Percentiles rank a stretch among this genome's conserved stretches.
These are phyloP conservation scores for Knoxia roxburghii DNA, from an alignment of 257 asterid species.

Conservation along the genomic window DNA sequence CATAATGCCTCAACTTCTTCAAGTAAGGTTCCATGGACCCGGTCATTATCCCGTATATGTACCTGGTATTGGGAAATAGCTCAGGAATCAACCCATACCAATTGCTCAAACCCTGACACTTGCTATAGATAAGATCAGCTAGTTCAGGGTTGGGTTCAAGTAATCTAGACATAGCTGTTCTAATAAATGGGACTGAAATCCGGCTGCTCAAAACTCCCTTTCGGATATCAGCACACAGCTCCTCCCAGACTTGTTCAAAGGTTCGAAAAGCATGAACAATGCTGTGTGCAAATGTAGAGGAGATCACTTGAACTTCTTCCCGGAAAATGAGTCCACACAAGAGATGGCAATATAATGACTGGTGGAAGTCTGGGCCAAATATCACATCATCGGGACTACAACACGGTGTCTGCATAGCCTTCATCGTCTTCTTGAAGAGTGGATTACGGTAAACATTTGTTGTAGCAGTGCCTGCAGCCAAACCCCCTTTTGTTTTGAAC, in stretches of 20 bases:
- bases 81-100: conserved; percentile 74
- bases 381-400: conserved; percentile 96
- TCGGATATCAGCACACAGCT: conserved; percentile 55
- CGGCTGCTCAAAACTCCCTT: conserved; percentile 59
- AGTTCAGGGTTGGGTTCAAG: conserved; percentile 64
- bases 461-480: conserved; percentile 92
- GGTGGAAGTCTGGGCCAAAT: conserved; percentile 83
- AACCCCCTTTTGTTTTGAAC: conserved; percentile 90
- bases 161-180: conserved; percentile 51
- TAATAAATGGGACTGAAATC: conserved; percentile 61
- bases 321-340: conserved; percentile 68
- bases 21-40: conserved; percentile 96
- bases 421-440: conserved; percentile 71
- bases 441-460: conserved; percentile 71
- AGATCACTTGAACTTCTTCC: conserved; percentile 68
- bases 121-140: conserved; percentile 42
- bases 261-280: conserved; percentile 82
- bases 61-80: conserved; percentile 66
- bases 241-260: conserved; percentile 73
- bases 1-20: conserved; percentile 78
- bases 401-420: conserved; percentile 74
- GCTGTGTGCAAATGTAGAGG: conserved; percentile 89
- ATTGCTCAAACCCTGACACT: conserved; percentile 50
- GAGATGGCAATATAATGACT: conserved; percentile 84
- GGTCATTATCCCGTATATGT: conserved; percentile 85